A percentile compares a stretch with the other conserved stretches of the same genome.
phyloP scores from a whole-genome alignment of 1,284 basidiomycete species.

The Fomitiporia mediterranea region DNA sequence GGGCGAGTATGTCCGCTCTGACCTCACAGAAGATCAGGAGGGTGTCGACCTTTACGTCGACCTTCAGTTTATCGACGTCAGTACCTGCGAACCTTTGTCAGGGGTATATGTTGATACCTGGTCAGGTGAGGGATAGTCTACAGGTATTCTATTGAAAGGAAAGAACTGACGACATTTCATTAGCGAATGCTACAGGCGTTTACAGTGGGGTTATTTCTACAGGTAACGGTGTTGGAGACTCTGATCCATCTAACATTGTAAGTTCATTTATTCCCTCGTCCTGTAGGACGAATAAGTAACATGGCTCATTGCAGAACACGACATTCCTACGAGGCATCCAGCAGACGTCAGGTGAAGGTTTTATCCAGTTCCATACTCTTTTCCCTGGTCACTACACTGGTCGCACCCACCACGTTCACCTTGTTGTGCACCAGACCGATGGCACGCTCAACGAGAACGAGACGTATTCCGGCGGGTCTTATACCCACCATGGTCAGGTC shows the following conservation, averaged over 20 bases:
- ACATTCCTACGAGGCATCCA: conserved; percentile 12
- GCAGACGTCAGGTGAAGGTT: conserved; percentile 1
- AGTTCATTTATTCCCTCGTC: not conserved
- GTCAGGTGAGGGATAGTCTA: not conserved
- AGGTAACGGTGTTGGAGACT: conserved; percentile 4
- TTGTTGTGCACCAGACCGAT: conserved; percentile 11
- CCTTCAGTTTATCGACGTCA: conserved; percentile 45
- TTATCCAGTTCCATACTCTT: conserved; percentile 1
- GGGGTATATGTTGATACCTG: conserved; percentile 1
- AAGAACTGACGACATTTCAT: not conserved
- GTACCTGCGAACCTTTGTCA: conserved; percentile 37
- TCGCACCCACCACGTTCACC: not conserved
- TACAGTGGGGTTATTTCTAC: conserved; percentile 2
- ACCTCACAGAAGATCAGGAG: conserved; percentile 22
- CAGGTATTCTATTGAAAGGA: not conserved
- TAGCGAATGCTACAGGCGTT: conserved; percentile 10
- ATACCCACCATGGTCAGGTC: conserved; percentile 1
- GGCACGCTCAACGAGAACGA: conserved; percentile 1
- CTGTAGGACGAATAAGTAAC: not conserved
- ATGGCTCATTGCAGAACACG: not conserved
- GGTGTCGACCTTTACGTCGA: conserved; percentile 40
- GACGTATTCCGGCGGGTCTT: conserved; percentile 1
- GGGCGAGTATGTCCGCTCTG: conserved; percentile 24
- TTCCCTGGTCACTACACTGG: conserved; percentile 11
- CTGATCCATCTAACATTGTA: conserved; percentile 1